Conservation (phyloP, 73 alveolate genomes). For the Tetrahymena thermophila region DNA sequence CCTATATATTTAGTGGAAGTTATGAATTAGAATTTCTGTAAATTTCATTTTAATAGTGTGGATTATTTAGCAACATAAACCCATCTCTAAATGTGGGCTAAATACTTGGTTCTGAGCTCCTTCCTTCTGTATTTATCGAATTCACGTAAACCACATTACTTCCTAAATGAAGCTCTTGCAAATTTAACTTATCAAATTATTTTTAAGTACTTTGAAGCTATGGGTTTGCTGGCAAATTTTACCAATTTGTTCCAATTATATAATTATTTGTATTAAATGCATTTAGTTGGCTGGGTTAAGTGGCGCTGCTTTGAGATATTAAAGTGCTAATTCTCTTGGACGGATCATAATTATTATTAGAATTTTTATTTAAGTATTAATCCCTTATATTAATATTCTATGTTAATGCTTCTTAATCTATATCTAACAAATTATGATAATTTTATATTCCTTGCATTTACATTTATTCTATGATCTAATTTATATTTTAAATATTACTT, state of each 20-base stretch:
- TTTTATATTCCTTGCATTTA: background rate
- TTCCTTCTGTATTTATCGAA: background rate
- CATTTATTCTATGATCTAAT: background rate
- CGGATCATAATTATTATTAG: background rate
- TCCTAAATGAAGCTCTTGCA: background rate
- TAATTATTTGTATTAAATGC: background rate
- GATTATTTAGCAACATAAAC: background rate
- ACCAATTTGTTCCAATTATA: background rate
- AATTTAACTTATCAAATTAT: background rate
- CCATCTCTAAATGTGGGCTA: background rate
- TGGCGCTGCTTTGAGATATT: background rate
- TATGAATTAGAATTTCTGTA: background rate
- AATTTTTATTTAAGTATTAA: background rate
- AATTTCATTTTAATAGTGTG: background rate
- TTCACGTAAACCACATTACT: background rate
- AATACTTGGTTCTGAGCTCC: background rate
- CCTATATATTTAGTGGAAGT: background rate
- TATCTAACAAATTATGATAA: background rate
- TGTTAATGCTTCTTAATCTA: background rate
- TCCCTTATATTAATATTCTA: background rate
- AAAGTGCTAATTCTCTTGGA: background rate
- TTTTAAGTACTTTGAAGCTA: background rate
- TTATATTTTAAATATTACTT: background rate
- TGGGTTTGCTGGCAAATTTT: background rate
- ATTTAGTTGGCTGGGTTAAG: background rate